Conservation (phyloP, 192 early-diverging fungal genomes). For the Thamnidium elegans region DNA sequence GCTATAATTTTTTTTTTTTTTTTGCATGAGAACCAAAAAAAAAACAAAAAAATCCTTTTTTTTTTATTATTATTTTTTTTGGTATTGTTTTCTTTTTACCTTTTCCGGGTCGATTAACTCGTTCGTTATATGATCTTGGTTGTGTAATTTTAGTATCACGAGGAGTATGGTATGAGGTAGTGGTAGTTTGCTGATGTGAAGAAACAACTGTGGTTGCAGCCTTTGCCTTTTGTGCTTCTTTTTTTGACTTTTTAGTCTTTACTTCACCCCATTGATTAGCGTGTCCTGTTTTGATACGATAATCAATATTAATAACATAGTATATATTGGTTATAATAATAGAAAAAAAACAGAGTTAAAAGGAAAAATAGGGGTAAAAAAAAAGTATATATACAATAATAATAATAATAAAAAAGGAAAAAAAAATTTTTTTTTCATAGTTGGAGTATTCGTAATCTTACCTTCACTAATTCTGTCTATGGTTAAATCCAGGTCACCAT, state of each 20-base stretch:
- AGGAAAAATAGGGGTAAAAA: background rate
- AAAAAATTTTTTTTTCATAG: constrained; percentile 24
- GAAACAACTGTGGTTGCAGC: constrained; percentile 19
- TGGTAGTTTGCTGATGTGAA: background rate
- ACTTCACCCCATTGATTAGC: constrained; percentile 86
- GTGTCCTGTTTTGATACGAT: constrained; percentile 54
- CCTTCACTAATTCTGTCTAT: constrained; percentile 82
- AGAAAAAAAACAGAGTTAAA: background rate
- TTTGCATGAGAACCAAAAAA: background rate
- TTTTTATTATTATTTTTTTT: no score
- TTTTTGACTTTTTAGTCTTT: constrained; percentile 68
- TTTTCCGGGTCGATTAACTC: constrained; percentile 18
- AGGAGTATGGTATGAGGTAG: constrained; percentile 10
- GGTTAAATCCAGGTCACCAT: constrained; percentile 81
- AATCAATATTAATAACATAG: background rate
- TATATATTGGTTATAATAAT: background rate
- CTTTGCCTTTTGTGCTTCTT: constrained; percentile 56
- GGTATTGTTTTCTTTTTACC: constrained; percentile 8
- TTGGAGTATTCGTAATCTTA: constrained; percentile 19
- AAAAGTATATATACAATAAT: background rate
- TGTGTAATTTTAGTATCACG: constrained; percentile 23
- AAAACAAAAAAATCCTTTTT: background rate
- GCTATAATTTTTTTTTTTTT: background rate
- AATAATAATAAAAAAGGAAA: background rate
- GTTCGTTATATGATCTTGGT: constrained; percentile 18